Evolutionary conservation across 164 flowering plant species (phyloP), one percentile per base, ranked within the genome.

Genomic region (Tetrastigma voinierianum): DNA sequence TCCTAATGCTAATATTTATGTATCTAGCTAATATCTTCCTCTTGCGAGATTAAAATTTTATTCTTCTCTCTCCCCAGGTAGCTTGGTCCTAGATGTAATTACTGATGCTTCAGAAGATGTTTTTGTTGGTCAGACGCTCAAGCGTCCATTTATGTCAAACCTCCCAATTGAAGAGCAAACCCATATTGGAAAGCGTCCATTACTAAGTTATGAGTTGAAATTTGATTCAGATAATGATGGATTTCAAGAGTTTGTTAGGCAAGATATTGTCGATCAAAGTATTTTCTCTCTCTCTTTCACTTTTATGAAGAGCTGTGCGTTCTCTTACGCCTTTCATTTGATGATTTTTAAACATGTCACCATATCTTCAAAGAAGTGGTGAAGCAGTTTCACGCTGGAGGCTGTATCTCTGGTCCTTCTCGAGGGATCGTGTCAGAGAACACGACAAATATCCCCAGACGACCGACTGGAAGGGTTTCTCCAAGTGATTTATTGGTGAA

Each of bases 351-450:
- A 81, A 71, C 82, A 73, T 71, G 79, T 83, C 74, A 84, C 78
- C 81, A 80, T 77, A 81, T 80, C 69, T 73, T 81, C 76, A 77
- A 87, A 85, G 89, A 86, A 83, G 81, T 96, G 94, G 95, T 97
- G 98, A n/a, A 87, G 91, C 77, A 80, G 82, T 77, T 86, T 96
- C 63, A 83, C n/a, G n/a, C 67, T 96, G 83, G 99, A 96, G 81
- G 90, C 90, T n/a, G n/a, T 72, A 75, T 87, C 61, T 80, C 93
- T 72, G 98, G 99, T 62, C 96, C 97, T 69, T 85, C n/a, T n/a
- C 54, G 74, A 64, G 98, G 58, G 61, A 77, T 65, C 76, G 71
- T 82, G 67, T 70, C 81, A 88, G 58, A 46, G 85, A 46, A 67
- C 73, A n/a, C 96, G 48, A 80, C 86, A 62, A 71, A 79, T 76